A percentile compares a stretch with the other conserved stretches of the same genome.
phyloP scores from a whole-genome alignment of 192 early-diverging fungal genomes.

The Tieghemiomyces parasiticus region DNA sequence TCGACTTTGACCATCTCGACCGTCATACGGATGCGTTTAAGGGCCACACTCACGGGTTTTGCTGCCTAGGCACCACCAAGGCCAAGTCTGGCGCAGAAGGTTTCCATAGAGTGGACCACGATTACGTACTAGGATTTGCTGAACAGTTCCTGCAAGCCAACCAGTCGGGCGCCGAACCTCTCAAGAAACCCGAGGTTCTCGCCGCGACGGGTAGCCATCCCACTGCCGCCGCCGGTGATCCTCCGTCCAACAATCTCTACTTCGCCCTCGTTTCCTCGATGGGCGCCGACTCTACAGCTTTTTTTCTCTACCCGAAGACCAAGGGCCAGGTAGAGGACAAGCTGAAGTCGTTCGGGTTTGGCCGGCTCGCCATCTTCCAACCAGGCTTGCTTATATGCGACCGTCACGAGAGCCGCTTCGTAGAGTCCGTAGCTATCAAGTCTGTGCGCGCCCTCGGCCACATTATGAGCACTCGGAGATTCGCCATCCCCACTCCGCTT shows the following conservation, averaged over 20 bases:
- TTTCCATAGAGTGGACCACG: conserved; percentile 65
- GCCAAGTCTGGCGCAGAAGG: conserved; percentile 44
- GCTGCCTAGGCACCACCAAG: conserved; percentile 57
- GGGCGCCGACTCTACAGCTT: conserved; percentile 38
- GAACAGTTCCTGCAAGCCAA: conserved; percentile 38
- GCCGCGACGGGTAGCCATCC: conserved; percentile 16
- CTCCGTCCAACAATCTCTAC: conserved; percentile 18
- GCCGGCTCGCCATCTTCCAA: conserved; percentile 43
- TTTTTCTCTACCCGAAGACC: conserved; percentile 50
- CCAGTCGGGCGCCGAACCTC: conserved; percentile 17
- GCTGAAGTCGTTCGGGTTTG: conserved; percentile 42
- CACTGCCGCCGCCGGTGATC: conserved; percentile 35
- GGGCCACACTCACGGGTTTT: conserved; percentile 43
- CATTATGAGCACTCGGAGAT: conserved; percentile 13
- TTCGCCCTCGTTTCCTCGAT: conserved; percentile 23
- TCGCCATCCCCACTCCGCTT: conserved; percentile 17
- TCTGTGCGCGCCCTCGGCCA: conserved; percentile 15
- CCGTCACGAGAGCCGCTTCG: conserved; percentile 20
- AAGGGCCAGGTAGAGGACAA: conserved; percentile 67
- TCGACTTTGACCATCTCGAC: conserved; percentile 61
- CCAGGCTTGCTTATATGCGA: conserved; percentile 32
- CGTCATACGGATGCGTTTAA: conserved; percentile 13
- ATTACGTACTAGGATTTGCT: conserved; percentile 54
- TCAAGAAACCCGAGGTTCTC: too few species aligned
- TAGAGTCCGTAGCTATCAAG: conserved; percentile 14